These are phyloP conservation scores for Kluyveromyces marxianus DNA, from an alignment of 1,139 yeast species.

Conservation along the genomic window DNA sequence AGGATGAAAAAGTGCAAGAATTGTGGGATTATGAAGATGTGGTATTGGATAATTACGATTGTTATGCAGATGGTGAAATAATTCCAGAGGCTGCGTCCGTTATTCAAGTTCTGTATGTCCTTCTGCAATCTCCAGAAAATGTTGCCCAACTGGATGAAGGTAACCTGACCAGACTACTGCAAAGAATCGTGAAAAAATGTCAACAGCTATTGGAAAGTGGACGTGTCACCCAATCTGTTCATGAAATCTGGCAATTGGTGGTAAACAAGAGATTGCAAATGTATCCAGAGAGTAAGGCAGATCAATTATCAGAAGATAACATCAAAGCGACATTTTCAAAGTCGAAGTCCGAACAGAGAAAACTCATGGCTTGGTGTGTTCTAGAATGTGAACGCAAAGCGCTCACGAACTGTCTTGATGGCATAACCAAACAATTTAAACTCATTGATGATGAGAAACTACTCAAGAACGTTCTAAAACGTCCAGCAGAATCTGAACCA, in stretches of 20 bases:
- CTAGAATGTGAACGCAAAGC: slow-evolving; percentile 47
- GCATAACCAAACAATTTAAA: slow-evolving; percentile 32
- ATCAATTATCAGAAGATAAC: slow-evolving; percentile 4
- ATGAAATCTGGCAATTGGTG: slow-evolving; percentile 21
- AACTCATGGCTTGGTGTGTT: slow-evolving; percentile 47
- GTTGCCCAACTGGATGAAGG: slow-evolving; percentile 6
- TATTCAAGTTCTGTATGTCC: slow-evolving; percentile 37
- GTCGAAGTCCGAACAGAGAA: slow-evolving; percentile 16
- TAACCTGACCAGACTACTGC: slow-evolving; percentile 10
- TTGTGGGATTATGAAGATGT: slow-evolving; percentile 41
- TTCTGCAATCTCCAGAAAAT: slow-evolving; percentile 15
- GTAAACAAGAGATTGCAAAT: slow-evolving; percentile 25
- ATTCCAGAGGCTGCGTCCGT: slow-evolving; percentile 49
- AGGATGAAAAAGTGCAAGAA: slow-evolving; percentile 33
- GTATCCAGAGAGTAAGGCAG: slow-evolving; percentile 25
- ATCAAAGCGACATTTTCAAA: slow-evolving; percentile 8
- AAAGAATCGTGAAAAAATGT: slow-evolving; percentile 28
- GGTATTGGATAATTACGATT: slow-evolving; percentile 55
- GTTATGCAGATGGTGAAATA: slow-evolving; percentile 49
- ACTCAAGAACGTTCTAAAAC: slow-evolving; percentile 48
- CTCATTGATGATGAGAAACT: slow-evolving; percentile 52
- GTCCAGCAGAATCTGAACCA: slow-evolving; percentile 17
- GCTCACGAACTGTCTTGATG: slow-evolving; percentile 36
- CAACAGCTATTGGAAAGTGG: slow-evolving; percentile 29
- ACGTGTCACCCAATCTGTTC: slow-evolving; percentile 24